Conservation (phyloP, 202 grass and related monocot genomes). For the Schoenoplectus tabernaemontani region DNA sequence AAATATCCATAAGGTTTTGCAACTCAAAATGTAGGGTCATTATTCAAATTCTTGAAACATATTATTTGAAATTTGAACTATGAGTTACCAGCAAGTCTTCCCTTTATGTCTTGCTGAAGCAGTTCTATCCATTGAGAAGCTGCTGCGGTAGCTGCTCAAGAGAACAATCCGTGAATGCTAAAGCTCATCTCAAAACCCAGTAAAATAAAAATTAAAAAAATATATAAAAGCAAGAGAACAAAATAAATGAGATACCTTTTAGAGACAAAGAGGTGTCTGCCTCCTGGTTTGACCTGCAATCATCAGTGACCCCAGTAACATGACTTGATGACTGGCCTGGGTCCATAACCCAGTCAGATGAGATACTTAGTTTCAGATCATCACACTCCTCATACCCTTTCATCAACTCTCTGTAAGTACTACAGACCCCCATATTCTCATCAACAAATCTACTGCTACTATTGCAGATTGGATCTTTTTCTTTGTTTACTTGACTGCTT, state of each 20-base stretch:
- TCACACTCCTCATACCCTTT: conserved; percentile 33
- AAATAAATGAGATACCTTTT: conserved; percentile 50
- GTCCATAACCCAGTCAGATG: conserved; percentile 35
- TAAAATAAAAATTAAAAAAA: neutral
- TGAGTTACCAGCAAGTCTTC: conserved; percentile 74
- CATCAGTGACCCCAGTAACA: conserved; percentile 34
- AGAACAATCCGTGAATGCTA: neutral
- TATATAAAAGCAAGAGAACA: conserved; percentile 8
- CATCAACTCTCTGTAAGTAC: conserved; percentile 14
- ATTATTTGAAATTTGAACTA: conserved; percentile 3
- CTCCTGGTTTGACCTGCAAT: conserved; percentile 46
- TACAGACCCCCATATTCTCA: conserved; percentile 35
- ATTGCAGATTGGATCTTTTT: conserved; percentile 26
- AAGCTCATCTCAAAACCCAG: conserved; percentile 4
- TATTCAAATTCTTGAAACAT: neutral
- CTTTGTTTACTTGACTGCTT: conserved; percentile 6
- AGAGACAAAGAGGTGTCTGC: conserved; percentile 59
- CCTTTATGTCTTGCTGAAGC: conserved; percentile 85
- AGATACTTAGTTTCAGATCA: conserved; percentile 47
- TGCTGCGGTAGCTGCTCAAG: conserved; percentile 67
- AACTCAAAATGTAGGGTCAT: neutral
- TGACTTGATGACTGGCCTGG: conserved; percentile 45
- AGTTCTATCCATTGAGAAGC: conserved; percentile 93
- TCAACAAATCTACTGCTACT: conserved; percentile 38
- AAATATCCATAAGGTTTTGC: neutral